A percentile compares a stretch with the other conserved stretches of the same genome.
Evolutionary conservation across 441 rosid genomes (phyloP).

Genomic region (Bruguiera hainesii): DNA sequence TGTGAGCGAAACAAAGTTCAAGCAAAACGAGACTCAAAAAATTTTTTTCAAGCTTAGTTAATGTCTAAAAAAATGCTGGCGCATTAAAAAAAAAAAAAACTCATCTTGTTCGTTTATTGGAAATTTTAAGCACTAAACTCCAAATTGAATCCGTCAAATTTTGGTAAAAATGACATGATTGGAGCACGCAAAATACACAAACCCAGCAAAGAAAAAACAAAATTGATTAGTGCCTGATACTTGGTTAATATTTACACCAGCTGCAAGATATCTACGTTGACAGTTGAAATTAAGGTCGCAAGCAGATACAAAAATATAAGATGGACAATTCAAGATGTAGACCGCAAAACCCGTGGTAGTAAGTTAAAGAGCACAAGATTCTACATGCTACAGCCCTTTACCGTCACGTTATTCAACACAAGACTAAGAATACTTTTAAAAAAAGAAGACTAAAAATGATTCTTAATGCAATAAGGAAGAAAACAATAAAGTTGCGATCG

Average conservation of each 20-base stretch:
- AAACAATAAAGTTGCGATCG: conserved; percentile 11
- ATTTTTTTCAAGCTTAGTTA: too few species aligned
- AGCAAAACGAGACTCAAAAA: too few species aligned
- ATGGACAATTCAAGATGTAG: conserved; percentile 13
- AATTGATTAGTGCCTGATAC: neutral
- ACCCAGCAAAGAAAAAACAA: too few species aligned
- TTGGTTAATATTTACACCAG: conserved; percentile 2
- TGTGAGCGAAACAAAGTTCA: too few species aligned
- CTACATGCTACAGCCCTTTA: neutral
- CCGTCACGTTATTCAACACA: conserved; percentile 13
- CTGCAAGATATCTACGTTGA: neutral
- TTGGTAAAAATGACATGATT: too few species aligned
- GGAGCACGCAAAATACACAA: too few species aligned
- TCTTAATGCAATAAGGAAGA: conserved; percentile 19
- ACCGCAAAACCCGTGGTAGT: conserved; percentile 4
- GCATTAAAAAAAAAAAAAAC: too few species aligned
- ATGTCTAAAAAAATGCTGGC: too few species aligned
- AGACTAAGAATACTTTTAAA: conserved; percentile 12
- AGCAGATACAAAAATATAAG: conserved; percentile 19
- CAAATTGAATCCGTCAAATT: too few species aligned
- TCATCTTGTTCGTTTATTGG: too few species aligned
- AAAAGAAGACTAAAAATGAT: conserved; percentile 12
- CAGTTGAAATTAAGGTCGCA: conserved; percentile 11
- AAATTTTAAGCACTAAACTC: too few species aligned
- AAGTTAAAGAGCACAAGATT: conserved; percentile 3